These are phyloP conservation scores for Flaveria robusta DNA, from an alignment of 129 eudicot species.

Conservation along the genomic window DNA sequence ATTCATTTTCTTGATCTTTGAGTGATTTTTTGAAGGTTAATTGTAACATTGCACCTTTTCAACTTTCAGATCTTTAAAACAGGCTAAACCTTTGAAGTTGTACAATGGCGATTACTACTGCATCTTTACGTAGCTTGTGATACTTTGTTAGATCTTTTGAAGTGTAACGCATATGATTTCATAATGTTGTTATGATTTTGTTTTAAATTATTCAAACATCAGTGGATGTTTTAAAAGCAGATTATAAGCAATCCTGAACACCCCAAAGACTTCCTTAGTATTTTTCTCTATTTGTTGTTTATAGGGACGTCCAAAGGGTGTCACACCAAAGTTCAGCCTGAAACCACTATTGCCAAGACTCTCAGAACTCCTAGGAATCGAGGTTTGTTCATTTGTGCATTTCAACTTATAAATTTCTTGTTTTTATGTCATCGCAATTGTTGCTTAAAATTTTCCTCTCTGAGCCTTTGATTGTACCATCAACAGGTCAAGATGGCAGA, in stretches of 20 bases:
- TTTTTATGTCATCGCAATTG: neutral
- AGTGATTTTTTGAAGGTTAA: too few relatives aligned
- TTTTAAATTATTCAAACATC: neutral
- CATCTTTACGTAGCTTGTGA: neutral
- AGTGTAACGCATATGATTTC: neutral
- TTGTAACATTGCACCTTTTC: neutral
- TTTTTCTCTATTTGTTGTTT: neutral
- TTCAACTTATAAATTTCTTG: neutral
- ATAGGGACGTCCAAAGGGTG: slow-evolving; percentile 86
- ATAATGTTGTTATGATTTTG: neutral
- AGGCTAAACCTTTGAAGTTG: neutral
- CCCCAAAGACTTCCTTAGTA: neutral
- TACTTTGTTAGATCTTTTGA: neutral
- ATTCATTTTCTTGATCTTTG: too few relatives aligned
- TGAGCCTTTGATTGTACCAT: neutral
- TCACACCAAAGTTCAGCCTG: slow-evolving; percentile 79
- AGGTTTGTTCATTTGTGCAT: slow-evolving; percentile 25
- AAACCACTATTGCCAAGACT: slow-evolving; percentile 76
- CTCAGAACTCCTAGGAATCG: slow-evolving; percentile 61
- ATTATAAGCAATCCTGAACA: neutral
- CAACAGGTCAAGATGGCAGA: slow-evolving; percentile 69
- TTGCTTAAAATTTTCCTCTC: neutral
- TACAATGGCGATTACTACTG: too few relatives aligned
- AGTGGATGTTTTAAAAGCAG: neutral
- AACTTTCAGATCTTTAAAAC: neutral